These are phyloP conservation scores for Wickerhamiella qilinensis DNA, from an alignment of 805 yeast genomes.

Conservation along the genomic window DNA sequence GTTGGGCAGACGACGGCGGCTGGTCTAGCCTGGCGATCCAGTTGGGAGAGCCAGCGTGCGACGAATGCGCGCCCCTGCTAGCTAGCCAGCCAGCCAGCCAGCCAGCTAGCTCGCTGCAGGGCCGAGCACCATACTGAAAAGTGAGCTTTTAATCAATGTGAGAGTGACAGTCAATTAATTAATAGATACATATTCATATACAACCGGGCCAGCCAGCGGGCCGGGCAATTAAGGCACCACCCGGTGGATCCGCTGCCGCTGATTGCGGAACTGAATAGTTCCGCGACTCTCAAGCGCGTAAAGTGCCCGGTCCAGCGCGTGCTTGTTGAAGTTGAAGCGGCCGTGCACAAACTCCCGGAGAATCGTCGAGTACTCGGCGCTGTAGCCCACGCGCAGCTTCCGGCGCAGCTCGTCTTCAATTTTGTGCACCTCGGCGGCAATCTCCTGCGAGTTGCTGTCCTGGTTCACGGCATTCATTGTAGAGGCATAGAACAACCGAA, in stretches of 20 bases:
- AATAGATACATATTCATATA: too few species aligned
- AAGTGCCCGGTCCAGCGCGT: conserved; percentile 49
- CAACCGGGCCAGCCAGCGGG: too few species aligned
- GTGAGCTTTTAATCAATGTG: too few species aligned
- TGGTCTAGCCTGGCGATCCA: too few species aligned
- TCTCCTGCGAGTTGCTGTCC: conserved; percentile 26
- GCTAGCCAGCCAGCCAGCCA: too few species aligned
- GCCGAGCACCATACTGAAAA: too few species aligned
- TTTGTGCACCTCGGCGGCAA: conserved; percentile 49
- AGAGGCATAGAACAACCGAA: conserved; percentile 85
- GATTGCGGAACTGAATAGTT: conserved; percentile 74
- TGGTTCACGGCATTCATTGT: conserved; percentile 89
- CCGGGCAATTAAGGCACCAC: conserved; percentile 36
- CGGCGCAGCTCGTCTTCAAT: conserved; percentile 77
- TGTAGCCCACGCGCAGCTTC: conserved; percentile 92
- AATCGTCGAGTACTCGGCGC: conserved; percentile 72
- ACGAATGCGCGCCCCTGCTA: too few species aligned
- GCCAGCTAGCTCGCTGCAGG: too few species aligned
- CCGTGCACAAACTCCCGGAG: conserved; percentile 46
- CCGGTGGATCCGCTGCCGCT: conserved; percentile 66
- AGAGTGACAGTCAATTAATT: too few species aligned
- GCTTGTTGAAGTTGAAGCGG: conserved; percentile 33
- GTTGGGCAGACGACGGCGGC: too few species aligned
- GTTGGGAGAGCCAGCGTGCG: too few species aligned
- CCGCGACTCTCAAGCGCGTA: conserved; percentile 66